Evolutionary conservation across 768 basidiomycete genomes (phyloP).

Genomic region (Leucocoprinus leucothites): DNA sequence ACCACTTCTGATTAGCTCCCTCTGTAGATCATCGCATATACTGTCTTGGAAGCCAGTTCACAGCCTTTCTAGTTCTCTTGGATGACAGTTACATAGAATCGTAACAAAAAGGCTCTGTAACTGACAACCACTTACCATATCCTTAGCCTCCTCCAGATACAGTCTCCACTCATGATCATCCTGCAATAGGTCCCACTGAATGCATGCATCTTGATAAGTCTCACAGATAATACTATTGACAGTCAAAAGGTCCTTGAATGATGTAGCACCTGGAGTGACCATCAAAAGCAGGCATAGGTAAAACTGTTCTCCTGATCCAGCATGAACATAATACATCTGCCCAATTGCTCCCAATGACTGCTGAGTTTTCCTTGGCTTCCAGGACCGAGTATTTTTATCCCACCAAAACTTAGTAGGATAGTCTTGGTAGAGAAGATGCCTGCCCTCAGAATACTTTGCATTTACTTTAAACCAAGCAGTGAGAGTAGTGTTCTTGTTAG

Average conservation of each 20-base stretch:
- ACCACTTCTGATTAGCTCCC: background rate
- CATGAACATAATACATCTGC: too few species aligned
- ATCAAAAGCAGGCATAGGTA: constrained; percentile 33
- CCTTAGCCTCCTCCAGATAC: constrained; percentile 28
- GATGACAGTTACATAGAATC: constrained; percentile 28
- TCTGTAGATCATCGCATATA: constrained; percentile 41
- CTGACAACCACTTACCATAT: too few species aligned
- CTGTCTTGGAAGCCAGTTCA: constrained; percentile 32
- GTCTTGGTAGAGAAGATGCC: constrained; percentile 30
- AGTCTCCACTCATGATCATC: constrained; percentile 44
- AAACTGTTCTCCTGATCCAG: constrained; percentile 29
- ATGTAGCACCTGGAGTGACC: constrained; percentile 31
- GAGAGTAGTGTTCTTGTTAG: constrained; percentile 18
- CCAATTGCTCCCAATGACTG: too few species aligned
- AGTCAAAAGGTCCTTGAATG: constrained; percentile 22
- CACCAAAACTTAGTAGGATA: constrained; percentile 19
- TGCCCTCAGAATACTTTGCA: constrained; percentile 16
- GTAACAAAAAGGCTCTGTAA: constrained; percentile 31
- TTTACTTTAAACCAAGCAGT: constrained; percentile 31
- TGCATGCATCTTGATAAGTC: constrained; percentile 39
- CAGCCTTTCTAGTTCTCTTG: constrained; percentile 28
- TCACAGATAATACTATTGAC: constrained; percentile 17
- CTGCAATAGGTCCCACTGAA: constrained; percentile 38
- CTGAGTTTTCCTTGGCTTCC: too few species aligned
- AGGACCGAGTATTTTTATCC: too few species aligned